phyloP scores from a whole-genome alignment of 768 basidiomycete species.

The Rhodotorula babjevae region DNA sequence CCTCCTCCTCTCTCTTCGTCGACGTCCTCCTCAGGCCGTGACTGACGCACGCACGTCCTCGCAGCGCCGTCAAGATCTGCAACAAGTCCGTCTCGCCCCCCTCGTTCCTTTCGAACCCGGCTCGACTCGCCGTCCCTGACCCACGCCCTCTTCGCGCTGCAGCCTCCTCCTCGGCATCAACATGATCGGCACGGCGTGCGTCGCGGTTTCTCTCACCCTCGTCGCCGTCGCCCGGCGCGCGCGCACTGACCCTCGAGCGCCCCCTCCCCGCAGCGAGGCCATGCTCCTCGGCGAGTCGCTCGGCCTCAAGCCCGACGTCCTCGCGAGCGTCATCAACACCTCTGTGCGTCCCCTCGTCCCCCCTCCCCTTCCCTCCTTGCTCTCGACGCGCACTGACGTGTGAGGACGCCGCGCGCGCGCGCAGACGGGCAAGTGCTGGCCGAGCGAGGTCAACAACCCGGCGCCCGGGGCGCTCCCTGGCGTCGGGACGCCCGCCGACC shows the following conservation, averaged over 20 bases:
- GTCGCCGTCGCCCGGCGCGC: no score
- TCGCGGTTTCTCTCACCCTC: no score
- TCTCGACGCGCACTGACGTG: no score
- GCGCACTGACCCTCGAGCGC: neutral
- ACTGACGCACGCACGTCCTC: neutral
- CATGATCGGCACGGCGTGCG: constrained; percentile 42
- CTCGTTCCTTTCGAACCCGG: no score
- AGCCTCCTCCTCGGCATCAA: constrained; percentile 57
- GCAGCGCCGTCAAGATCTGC: constrained; percentile 73
- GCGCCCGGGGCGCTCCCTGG: constrained; percentile 63
- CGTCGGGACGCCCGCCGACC: constrained; percentile 72
- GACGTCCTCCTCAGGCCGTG: no score
- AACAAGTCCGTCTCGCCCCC: constrained; percentile 61
- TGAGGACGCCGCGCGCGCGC: no score
- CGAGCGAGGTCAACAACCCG: constrained; percentile 65
- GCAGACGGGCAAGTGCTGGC: constrained; percentile 41
- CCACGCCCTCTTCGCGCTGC: no score
- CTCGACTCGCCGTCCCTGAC: neutral
- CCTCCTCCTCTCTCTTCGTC: neutral
- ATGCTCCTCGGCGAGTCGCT: constrained; percentile 79
- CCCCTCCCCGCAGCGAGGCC: constrained; percentile 54
- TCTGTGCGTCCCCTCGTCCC: constrained; percentile 33
- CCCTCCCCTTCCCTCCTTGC: neutral
- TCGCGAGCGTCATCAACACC: constrained; percentile 77
- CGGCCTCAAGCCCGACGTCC: constrained; percentile 69